Evolutionary conservation across 768 basidiomycete species (phyloP), one percentile per base, ranked within the genome.

Genomic region (Trametes cinnabarina): DNA sequence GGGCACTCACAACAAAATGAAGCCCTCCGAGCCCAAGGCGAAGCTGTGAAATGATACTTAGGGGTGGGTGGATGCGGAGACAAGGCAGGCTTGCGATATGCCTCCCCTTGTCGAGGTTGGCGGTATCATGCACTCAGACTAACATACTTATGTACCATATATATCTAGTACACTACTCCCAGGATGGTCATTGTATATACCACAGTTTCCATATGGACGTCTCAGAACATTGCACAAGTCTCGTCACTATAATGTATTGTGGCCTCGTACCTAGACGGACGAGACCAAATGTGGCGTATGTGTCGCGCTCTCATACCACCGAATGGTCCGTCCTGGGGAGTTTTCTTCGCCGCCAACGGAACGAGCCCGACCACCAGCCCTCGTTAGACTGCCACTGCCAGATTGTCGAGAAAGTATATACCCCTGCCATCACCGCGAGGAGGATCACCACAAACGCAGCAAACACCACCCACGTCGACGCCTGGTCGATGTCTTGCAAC

Each of bases 401-500:
- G 26, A 83, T 77, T 35, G 73, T 71, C 14, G 78, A 77, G 61
- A 83, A 79, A 2, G 77, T 77, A 63, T 81, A 79, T 34, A 83
- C 64, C 4, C 77, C 78, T 11, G 72, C 56, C 11, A 70, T 51
- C 17, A 81, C 77, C 26, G 70, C 63, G 4, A 73, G 17, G 9
- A 79, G 56, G 2, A 83, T 67, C 30, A 81, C 32, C 4, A 77
- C 43, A 50, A 81, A 80, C 19, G 78, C 63, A 3, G 58, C 74
- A 9, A 82, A 48, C 3, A 77, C 68, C 4, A 74, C 62, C 76
- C 76, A 81, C 9, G 75, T 73, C 11, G 77, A 75, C 10, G 69
- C 60, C 5, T 14, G 46, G 12, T 25, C 17, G 39, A 65, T 60
- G 47, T 68, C 64, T 64, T 81, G 73, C 52, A 77, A 63, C 17